Conservation (phyloP, 1,139 yeast species). For the Pichia sp. region DNA sequence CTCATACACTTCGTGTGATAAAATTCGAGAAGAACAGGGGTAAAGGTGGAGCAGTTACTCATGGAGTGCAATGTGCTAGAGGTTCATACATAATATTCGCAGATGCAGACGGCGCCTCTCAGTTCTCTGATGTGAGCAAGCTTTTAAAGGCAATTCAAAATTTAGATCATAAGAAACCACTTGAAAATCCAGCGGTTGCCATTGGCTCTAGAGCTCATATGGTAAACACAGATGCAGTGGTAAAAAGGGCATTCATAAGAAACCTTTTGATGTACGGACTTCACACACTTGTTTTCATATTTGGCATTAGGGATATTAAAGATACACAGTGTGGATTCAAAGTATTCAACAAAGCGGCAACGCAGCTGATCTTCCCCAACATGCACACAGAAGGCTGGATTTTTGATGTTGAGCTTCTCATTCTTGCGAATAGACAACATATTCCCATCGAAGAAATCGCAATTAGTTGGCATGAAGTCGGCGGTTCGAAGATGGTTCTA, state of each 20-base stretch:
- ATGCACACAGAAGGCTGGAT: slow-evolving; percentile 99
- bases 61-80: slow-evolving; percentile 73
- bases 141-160: slow-evolving; percentile 44
- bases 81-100: slow-evolving; percentile 82
- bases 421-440: slow-evolving; percentile 68
- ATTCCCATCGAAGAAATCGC: slow-evolving; percentile 73
- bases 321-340: slow-evolving; percentile 99
- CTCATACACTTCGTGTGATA: slow-evolving; percentile 66
- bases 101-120: slow-evolving; percentile 97
- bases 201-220: slow-evolving; percentile 95
- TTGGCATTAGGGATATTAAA: slow-evolving; percentile 80
- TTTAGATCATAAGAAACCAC: slow-evolving; percentile 29
- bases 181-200: slow-evolving; percentile 52
- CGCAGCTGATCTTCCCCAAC: slow-evolving; percentile 67
- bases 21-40: slow-evolving; percentile 75
- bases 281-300: slow-evolving; percentile 77
- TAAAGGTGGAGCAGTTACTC: slow-evolving; percentile 97
- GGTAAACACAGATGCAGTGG: slow-evolving; percentile 96
- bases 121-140: slow-evolving; percentile 62
- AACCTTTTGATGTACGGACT: slow-evolving; percentile 91
- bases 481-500: slow-evolving; percentile 87
- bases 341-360: slow-evolving; percentile 71
- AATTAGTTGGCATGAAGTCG: slow-evolving; percentile 95
- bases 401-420: slow-evolving; percentile 87
- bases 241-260: slow-evolving; percentile 80